These are phyloP conservation scores for Silybum marianum DNA, from an alignment of 129 eudicot genomes.

Conservation along the genomic window DNA sequence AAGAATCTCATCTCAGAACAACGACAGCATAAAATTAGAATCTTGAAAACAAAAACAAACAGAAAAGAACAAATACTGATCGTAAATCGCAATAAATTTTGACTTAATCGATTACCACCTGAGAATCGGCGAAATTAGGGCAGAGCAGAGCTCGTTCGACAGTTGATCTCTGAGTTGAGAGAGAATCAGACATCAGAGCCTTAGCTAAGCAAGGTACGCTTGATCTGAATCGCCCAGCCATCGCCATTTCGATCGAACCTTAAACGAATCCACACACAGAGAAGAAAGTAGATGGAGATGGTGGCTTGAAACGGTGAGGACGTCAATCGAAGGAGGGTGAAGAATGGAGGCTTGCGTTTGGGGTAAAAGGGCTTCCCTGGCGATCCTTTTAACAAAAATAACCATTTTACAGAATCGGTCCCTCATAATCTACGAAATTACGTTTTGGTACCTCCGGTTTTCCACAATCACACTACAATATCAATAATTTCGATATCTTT, in stretches of 20 bases:
- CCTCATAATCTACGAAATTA: constrained; percentile 3
- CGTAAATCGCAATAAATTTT: background rate
- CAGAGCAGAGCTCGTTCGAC: constrained; percentile 33
- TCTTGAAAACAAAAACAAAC: background rate
- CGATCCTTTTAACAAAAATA: constrained; percentile 6
- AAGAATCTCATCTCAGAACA: constrained; percentile 3
- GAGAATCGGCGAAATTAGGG: constrained; percentile 44
- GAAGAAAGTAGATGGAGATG: constrained; percentile 5
- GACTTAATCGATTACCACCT: constrained; percentile 26
- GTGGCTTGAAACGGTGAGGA: constrained; percentile 4
- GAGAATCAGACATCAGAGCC: constrained; percentile 43
- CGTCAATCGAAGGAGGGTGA: background rate
- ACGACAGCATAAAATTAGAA: background rate
- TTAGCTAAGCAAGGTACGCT: constrained; percentile 51
- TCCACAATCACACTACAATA: background rate
- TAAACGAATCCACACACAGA: constrained; percentile 10
- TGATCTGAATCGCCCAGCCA: constrained; percentile 68
- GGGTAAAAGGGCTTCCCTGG: constrained; percentile 14
- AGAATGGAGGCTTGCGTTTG: constrained; percentile 17
- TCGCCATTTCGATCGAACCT: constrained; percentile 38
- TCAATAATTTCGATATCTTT: background rate
- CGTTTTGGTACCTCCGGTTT: background rate
- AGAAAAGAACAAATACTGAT: background rate
- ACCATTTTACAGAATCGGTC: constrained; percentile 4
- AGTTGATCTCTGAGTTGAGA: constrained; percentile 41